These are phyloP conservation scores for Orobanche coerulescens DNA, from an alignment of 257 asterid genomes.

Conservation along the genomic window DNA sequence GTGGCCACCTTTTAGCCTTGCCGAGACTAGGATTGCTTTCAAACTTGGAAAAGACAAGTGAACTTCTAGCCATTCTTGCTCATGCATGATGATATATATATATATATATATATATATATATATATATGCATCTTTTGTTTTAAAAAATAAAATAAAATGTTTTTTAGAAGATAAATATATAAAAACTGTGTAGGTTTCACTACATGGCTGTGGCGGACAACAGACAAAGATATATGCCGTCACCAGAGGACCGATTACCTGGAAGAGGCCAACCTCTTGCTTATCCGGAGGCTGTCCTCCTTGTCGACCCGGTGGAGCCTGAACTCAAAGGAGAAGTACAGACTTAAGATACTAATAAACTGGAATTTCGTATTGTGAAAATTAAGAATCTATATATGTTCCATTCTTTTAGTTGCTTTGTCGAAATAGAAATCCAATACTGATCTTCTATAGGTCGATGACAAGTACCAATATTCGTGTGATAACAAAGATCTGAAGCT, in stretches of 20 bases:
- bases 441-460: constrained; percentile 52
- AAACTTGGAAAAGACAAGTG: constrained; percentile 88
- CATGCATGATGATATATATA: neutral
- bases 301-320: constrained; percentile 74
- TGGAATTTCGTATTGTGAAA: too few species aligned
- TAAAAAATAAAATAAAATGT: neutral
- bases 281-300: constrained; percentile 84
- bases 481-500: constrained; percentile 76
- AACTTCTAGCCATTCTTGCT: constrained; percentile 2
- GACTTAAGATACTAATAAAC: too few species aligned
- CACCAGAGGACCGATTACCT: constrained; percentile 73
- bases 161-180: neutral
- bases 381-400: too few species aligned
- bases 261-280: constrained; percentile 70
- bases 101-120: neutral
- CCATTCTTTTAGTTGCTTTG: too few species aligned
- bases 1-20: constrained; percentile 92
- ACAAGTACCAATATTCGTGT: constrained; percentile 72
- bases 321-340: constrained; percentile 77
- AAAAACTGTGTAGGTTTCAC: constrained; percentile 40
- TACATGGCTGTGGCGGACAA: constrained; percentile 83
- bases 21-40: constrained; percentile 89
- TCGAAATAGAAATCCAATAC: too few species aligned
- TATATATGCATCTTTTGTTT: too few species aligned
- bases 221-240: constrained; percentile 66